Percentiles rank a stretch among this genome's conserved stretches.
phyloP scores from a whole-genome alignment of 176 grass and related monocot species.

The Chrysopogon serrulatus region DNA sequence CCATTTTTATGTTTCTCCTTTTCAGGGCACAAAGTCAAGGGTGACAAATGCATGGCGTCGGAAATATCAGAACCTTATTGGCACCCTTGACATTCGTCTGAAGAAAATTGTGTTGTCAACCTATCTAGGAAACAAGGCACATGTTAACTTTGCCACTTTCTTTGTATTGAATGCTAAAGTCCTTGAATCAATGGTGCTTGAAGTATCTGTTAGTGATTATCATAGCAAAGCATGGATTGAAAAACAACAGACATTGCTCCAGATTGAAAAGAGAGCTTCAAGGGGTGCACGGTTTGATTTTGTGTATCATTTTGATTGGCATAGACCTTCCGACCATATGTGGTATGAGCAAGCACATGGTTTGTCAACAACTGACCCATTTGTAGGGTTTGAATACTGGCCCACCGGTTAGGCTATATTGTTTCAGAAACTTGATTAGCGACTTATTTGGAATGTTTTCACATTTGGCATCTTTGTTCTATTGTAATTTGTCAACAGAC shows the following conservation, averaged over 20 bases:
- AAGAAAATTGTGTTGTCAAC: background rate
- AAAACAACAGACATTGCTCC: background rate
- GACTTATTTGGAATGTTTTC: background rate
- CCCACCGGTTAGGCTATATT: no score
- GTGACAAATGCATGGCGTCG: background rate
- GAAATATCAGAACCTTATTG: background rate
- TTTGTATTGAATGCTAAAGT: background rate
- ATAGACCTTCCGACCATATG: no score
- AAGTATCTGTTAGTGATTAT: background rate
- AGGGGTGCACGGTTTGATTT: background rate
- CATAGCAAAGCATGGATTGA: background rate
- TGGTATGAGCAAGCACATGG: background rate
- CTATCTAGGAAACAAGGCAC: background rate
- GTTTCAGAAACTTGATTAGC: no score
- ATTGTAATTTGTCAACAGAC: background rate
- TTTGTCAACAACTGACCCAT: background rate
- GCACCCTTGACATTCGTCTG: background rate
- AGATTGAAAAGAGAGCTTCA: background rate
- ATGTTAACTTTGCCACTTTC: background rate
- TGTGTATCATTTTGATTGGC: background rate
- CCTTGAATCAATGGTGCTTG: background rate
- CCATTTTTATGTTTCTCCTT: background rate
- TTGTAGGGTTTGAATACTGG: background rate
- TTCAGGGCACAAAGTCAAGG: no score
- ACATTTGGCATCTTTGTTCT: background rate